Evolutionary conservation across 148 eudicot species (phyloP).

Genomic region (Pharnaceum exiguum): DNA sequence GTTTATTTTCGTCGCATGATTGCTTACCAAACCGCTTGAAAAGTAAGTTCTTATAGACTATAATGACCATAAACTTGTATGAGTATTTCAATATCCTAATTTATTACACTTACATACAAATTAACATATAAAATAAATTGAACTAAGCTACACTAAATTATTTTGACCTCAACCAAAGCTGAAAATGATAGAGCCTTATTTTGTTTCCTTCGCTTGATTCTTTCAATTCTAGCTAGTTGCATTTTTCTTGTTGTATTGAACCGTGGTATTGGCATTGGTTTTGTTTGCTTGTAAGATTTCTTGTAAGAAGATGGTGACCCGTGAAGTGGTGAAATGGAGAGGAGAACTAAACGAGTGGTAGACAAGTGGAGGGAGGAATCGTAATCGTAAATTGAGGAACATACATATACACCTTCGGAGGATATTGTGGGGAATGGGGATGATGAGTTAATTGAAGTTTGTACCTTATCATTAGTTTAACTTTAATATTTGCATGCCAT

Average conservation of each 20-base stretch:
- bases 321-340: neutral
- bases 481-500: neutral
- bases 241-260: neutral
- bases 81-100: too few species aligned
- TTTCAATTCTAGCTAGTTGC: too few species aligned
- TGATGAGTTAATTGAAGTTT: too few species aligned
- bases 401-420: slow-evolving; percentile 1
- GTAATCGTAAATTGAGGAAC: slow-evolving; percentile 16
- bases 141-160: too few species aligned
- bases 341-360: neutral
- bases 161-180: too few species aligned
- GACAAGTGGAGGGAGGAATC: slow-evolving; percentile 11
- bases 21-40: too few species aligned
- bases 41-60: too few species aligned
- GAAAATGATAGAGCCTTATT: too few species aligned
- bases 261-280: neutral
- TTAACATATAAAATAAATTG: too few species aligned
- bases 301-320: slow-evolving; percentile 12
- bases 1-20: too few species aligned
- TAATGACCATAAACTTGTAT: too few species aligned
- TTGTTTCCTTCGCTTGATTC: neutral
- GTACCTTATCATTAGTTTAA: slow-evolving; percentile 11
- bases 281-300: slow-evolving; percentile 9
- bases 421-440: neutral
- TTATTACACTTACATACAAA: too few species aligned